Conservation (phyloP, 2,329 filamentous ascomycete genomes). For the Hymenoscyphus infarciens region DNA sequence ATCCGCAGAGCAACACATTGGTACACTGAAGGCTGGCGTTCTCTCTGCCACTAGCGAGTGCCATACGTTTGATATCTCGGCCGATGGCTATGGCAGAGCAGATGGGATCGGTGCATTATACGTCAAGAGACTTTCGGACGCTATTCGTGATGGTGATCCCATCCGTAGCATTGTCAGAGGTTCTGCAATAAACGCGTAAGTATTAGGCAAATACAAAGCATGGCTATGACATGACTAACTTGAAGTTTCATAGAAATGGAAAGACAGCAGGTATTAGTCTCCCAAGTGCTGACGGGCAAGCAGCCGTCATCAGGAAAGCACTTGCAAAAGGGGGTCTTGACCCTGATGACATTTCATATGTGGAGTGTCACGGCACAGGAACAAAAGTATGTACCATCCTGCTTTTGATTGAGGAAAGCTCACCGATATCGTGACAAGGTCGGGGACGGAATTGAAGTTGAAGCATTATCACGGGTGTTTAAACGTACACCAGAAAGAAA, state of each 20-base stretch:
- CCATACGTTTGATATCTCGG: constrained; percentile 54
- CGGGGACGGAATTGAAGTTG: constrained; percentile 15
- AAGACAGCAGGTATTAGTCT: constrained; percentile 53
- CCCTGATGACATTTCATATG: constrained; percentile 7
- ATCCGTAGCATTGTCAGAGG: constrained; percentile 52
- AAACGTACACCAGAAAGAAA: not conserved
- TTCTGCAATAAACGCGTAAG: constrained; percentile 44
- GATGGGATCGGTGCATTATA: constrained; percentile 58
- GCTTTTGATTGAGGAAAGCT: too few species aligned
- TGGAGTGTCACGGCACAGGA: constrained; percentile 20
- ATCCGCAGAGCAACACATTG: constrained; percentile 30
- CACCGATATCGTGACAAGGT: not conserved
- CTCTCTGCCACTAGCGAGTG: constrained; percentile 31
- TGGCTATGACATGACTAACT: not conserved
- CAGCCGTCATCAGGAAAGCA: constrained; percentile 10
- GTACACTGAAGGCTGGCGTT: constrained; percentile 24
- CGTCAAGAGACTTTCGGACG: constrained; percentile 56
- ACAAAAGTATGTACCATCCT: constrained; percentile 4
- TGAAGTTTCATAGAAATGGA: constrained; percentile 43
- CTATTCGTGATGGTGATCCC: constrained; percentile 55
- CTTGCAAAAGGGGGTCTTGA: constrained; percentile 13
- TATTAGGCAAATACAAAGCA: constrained; percentile 22
- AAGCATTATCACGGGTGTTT: constrained; percentile 15
- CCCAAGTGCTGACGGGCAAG: constrained; percentile 45
- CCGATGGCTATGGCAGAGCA: constrained; percentile 61